Evolutionary conservation across 1,139 yeast species (phyloP), one percentile per base, ranked within the genome.

Genomic region (Pichia kudriavzevii): DNA sequence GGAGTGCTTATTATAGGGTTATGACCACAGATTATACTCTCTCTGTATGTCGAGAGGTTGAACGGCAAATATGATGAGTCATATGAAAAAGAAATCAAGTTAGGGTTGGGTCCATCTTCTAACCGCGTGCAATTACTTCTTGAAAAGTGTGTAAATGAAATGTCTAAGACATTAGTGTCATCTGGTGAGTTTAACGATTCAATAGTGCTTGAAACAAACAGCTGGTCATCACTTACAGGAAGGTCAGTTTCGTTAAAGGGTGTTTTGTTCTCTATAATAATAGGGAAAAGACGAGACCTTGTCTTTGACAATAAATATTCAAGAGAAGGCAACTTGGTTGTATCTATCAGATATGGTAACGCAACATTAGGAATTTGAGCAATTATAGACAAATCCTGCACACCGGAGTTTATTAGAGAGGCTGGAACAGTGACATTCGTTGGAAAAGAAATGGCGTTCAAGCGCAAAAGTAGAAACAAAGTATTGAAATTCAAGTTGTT

Each of bases 1-100:
- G 61, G 38, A 7, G 68, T 58, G 41, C 66, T 69, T 16, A 83
- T 53, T 1, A 83, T 63, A 0, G 91, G 82, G 0, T 79, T 63
- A 36, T 60, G 67, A 0, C 94, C 94, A 49, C 79, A 69, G 16
- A 57, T 45, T 1, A 77, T 53, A 30, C 63, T 63, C 2, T 58
- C 47, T 20, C 51, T 47, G 25, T 74, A 58, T 0, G 60, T 50
- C 6, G 38, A 39, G 26, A 50, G 52, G 7, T 60, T 57, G 49
- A 65, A 73, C 15, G 59, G 59, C 3, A 37, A 36, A 8, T 38
- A 51, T 6, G 49, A 42, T 31, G 52, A 9, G 52, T 49, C 45
- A 54, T 44, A 31, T 30, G 54, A 40, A 53, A 61, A 26, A 41
- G 41, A 34, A 41, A 42, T 9, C 11, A n/a, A n/a, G n/a, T n/a